Evolutionary conservation across 352 stramenopile genomes (phyloP), one percentile per base, ranked within the genome.

Genomic region (Aphanomyces stellatus): DNA sequence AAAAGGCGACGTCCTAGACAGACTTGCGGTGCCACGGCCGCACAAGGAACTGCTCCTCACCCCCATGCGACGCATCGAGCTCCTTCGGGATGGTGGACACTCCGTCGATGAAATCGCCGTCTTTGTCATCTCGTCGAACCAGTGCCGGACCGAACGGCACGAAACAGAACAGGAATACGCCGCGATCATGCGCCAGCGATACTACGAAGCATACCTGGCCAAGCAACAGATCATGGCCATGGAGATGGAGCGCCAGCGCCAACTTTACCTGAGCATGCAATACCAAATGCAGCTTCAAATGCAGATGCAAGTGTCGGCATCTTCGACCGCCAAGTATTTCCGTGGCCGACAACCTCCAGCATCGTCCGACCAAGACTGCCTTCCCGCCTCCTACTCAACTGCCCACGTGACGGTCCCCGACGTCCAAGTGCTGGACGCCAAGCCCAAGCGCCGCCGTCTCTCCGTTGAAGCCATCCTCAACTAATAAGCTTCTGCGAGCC

Each of bases 121-220:
- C 85, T 99, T 99, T 0, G 96, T 96, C 70, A 99, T 99, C 7
- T 97, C 99, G 3, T 57, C 49, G 3, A 67, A 67, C 49, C 41
- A 59, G 27, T 24, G 37, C n/a, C 43, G 60, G 4, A 67, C 60
- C n/a, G 60, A 67, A 37, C 60, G 60, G n/a, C 60, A 67, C 27
- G 60, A 67, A 37, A 67, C 28, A 11, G 41, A 67, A 30, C 60
- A 67, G 37, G 60, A 67, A 33, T 67, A 67, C 49, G 34, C 57
- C 15, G 40, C 40, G 22, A 22, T 43, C 31, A 67, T 67, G 37
- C 60, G 97, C 96, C 28, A 89, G 98, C 55, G 99, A 71, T 69
- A 99, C 99, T 22, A 99, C 97, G 72, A 99, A 99, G 10, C 96
- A 80, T 19, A 99, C 95, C 59, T 98, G 96, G 75, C 99, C 91